These are phyloP conservation scores for Tulasnella sp. DNA, from an alignment of 768 basidiomycete species.

Conservation along the genomic window DNA sequence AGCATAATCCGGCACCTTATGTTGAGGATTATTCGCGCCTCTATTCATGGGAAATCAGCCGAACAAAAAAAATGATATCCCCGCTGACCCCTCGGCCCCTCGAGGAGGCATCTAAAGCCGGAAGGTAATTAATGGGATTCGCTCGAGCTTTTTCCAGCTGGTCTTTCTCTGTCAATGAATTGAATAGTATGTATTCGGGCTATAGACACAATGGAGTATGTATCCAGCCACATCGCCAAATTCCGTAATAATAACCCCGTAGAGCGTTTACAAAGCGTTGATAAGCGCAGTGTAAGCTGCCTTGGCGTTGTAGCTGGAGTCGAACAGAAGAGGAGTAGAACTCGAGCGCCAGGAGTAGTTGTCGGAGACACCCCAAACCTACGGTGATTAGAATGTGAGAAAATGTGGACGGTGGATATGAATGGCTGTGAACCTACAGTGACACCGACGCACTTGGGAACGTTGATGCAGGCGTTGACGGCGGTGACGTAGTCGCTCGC, in stretches of 20 bases:
- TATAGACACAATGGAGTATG: neutral
- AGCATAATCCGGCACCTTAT: too few relatives aligned
- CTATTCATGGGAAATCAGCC: too few relatives aligned
- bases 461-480: slow-evolving; percentile 16
- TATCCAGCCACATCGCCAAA: neutral
- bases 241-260: neutral
- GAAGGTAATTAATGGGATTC: too few relatives aligned
- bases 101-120: too few relatives aligned
- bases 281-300: slow-evolving; percentile 8
- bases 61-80: too few relatives aligned
- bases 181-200: too few relatives aligned
- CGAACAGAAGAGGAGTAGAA: slow-evolving; percentile 11
- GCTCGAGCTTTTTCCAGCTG: too few relatives aligned
- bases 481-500: slow-evolving; percentile 23
- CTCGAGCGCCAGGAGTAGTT: slow-evolving; percentile 11
- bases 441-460: slow-evolving; percentile 18
- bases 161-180: too few relatives aligned
- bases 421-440: neutral
- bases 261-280: neutral
- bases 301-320: slow-evolving; percentile 6
- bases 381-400: neutral
- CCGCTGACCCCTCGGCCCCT: too few relatives aligned
- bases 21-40: too few relatives aligned
- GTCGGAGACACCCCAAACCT: slow-evolving; percentile 14
- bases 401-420: neutral